Base-by-base conservation (phyloP, 768 basidiomycete species). In the Galerina sulciceps region DNA sequence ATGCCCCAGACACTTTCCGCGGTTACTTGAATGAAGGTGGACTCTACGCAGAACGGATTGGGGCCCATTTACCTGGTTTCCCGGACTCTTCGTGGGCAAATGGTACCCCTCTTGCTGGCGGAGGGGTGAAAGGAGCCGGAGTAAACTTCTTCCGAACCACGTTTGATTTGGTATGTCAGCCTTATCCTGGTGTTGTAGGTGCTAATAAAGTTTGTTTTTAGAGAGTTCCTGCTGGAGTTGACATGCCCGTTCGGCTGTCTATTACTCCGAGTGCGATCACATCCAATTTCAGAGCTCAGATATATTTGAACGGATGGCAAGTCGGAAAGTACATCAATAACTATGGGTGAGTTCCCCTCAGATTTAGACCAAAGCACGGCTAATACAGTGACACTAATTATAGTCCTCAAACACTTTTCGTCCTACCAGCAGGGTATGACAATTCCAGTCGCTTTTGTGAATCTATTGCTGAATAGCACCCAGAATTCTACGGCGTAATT, bases 71-170 rank as follows among this genome's bases (percentile, higher is more conserved):
- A 10, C 89, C 89, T 3, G 86, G 82, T 8, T 91, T 85, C 71
- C 79, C 89, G 57, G 84, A 79, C 13, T 83, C 85, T 0, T 68
- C 69, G 1, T 93, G 91, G 90, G 47, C 60, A n/a, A 64, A 67
- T 6, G 59, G 71, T 9, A 81, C 88, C 45, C 77, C 85, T 15
- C 75, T 90, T 4, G 72, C 80, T 0, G 68, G 78, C 15, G 89
- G 89, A 10, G 76, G 91, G 20, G 87, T 87, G 0, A 68, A 75
- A 42, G 75, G 75, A 9, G 84, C 91, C 4, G 92, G 92, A 15
- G 81, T 92, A 26, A 92, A 91, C 13, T 92, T 93, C 75, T 93
- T 91, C 69, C 80, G 88, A 31, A 87, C 90, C 9, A 88, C 83
- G 0, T 90, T 94, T 69, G 73, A 83, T n/a, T 75, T 93, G 17